Conservation (phyloP, 352 stramenopile species). For the Phytophthora fragariae region DNA sequence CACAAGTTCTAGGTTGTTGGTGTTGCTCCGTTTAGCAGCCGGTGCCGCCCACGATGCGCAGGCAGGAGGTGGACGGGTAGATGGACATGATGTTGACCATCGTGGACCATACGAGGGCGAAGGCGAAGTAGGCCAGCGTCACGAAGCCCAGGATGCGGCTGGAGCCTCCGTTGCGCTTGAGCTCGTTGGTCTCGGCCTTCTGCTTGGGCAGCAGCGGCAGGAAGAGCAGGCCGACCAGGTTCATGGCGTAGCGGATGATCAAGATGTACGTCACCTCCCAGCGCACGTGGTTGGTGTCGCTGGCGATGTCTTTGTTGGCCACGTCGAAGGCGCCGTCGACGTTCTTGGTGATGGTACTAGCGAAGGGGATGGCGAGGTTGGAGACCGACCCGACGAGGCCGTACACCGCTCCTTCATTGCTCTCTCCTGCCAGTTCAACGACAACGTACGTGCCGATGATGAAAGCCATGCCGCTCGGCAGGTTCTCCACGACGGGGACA, state of each 20-base stretch:
- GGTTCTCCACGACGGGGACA: constrained; percentile 40
- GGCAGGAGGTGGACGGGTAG: constrained; percentile 38
- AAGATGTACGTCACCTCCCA: constrained; percentile 53
- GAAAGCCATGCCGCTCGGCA: constrained; percentile 45
- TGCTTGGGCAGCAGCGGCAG: constrained; percentile 54
- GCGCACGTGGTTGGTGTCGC: constrained; percentile 45
- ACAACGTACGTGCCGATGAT: constrained; percentile 52
- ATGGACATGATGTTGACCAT: constrained; percentile 51
- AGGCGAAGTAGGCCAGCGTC: constrained; percentile 48
- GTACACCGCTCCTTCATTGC: constrained; percentile 53
- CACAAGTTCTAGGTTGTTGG: not conserved
- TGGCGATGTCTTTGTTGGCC: constrained; percentile 46
- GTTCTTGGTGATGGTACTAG: constrained; percentile 48
- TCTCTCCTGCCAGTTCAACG: constrained; percentile 54
- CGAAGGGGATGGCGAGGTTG: constrained; percentile 51
- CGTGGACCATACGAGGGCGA: constrained; percentile 38
- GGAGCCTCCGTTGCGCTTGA: constrained; percentile 48
- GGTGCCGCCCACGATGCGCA: constrained; percentile 38
- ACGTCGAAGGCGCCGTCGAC: constrained; percentile 51
- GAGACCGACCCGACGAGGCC: constrained; percentile 51
- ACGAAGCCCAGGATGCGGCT: constrained; percentile 46
- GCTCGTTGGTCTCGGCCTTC: constrained; percentile 53
- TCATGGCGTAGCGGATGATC: constrained; percentile 53
- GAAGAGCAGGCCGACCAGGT: constrained; percentile 39
- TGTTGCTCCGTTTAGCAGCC: constrained; percentile 29